Base-by-base conservation (phyloP, 2,329 filamentous ascomycete species). In the Ceratocystis ficicola region DNA sequence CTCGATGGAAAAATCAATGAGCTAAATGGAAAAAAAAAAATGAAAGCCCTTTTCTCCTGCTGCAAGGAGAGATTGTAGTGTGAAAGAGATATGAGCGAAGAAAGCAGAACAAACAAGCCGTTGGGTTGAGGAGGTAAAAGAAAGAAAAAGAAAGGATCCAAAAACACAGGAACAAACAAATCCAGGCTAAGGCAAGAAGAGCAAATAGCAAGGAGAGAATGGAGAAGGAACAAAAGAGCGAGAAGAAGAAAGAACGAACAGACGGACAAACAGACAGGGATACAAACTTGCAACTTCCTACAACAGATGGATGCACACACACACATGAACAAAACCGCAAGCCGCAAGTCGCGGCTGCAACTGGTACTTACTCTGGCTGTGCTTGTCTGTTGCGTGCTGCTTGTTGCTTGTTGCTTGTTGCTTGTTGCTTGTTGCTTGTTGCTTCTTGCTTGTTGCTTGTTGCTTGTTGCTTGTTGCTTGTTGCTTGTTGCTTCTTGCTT, bases 201-300 rank as follows among this genome's bases (percentile, higher is more conserved):
- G 17, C n/a, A 30, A 32, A 8, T 32, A 6, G 30, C 30, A 32
- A 32, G 30, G 30, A 32, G 30, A 6, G n/a, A 20, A 10, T 22
- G 12, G 48, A 20, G 48, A 50, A 22, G 48, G n/a, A 50, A 41
- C 48, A 30, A 60, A 60, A 60, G 32, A 32, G 55, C 55, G 32
- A 60, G 32, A 41, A 41, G n/a, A 59, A 60, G 32, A 60, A 55
- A 55, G 48, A 50, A 22, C n/a, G 48, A 50, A 50, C n/a, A 22
- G 22, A 50, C 48, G n/a, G 22, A 41, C 36, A 41, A 41, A 50
- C 48, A 50, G 48, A 50, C 48, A 50, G 48, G 48, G 48, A 50
- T 50, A 20, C 20, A 22, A 50, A 50, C 20, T 41, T 41, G 48
- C 48, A 50, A 25, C 48, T 50, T 22, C 48, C 48, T 22, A 48